Evolutionary conservation across 495 filamentous ascomycete species (phyloP), one percentile per base, ranked within the genome.

Genomic region (Penicillium paradoxum): DNA sequence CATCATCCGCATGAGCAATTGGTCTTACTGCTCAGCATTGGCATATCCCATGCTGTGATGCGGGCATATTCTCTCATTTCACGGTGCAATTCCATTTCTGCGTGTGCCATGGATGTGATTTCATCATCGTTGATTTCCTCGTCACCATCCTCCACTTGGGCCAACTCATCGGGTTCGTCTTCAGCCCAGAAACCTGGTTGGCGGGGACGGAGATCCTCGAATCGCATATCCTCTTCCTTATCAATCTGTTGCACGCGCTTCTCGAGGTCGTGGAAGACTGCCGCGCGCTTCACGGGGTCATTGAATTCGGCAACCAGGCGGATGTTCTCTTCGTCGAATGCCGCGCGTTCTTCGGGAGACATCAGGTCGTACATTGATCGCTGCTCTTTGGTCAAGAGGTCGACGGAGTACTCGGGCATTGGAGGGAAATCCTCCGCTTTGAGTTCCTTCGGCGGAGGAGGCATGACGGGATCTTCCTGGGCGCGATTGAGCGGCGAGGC

Each of bases 11-110:
- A 27, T 34, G 36, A 9, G 44, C 19, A 25, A 43, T 38, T 45
- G 24, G 42, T 70, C 86, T 63, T 84, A 96, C 90, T 85, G 62
- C 84, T 82, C 47, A 98, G 76, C 55, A 92, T 72, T 17, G 93
- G 93, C 90, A 97, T 90, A 72, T 97, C 93, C 90, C 95, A 99
- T 30, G 91, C 90, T 37, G 85, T 79, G 57, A 96, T 79, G 44
- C 93, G 80, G 21, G 88, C 84, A 64, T 95, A 96, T 56, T 96
- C 85, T 76, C 93, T 78, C 57, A 89, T 77, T 67, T 99, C 93
- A 30, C 93, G 80, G 61, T 92, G 90, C 64, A 90, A 79, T 63
- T 97, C 91, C 51, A 99, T 71, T 70, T 97, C 88, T 47, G 79
- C 84, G 68, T 97, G 91, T 0, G 79, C 93, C 58, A 87, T 74